Conservation (phyloP, 202 grass and related monocot species). For the Dendrocalamus latiflorus region DNA sequence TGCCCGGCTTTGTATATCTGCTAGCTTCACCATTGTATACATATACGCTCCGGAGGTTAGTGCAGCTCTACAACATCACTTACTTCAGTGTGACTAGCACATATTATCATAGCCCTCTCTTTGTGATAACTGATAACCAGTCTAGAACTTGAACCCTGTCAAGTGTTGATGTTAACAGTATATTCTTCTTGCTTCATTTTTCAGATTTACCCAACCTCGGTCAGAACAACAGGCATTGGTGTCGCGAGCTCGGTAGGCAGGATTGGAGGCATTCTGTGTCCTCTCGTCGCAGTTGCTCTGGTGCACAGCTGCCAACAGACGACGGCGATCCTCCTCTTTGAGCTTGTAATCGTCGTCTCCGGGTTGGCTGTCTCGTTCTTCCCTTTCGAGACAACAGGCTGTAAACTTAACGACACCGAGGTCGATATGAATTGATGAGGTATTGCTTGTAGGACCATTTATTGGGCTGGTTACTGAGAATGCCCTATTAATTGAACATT, state of each 20-base stretch:
- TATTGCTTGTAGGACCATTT: not conserved
- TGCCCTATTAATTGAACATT: not conserved
- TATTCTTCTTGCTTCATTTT: not conserved
- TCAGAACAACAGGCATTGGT: constrained; percentile 74
- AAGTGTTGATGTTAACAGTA: not conserved
- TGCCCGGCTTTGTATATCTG: constrained; percentile 80
- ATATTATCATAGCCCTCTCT: not conserved
- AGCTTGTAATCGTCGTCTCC: constrained; percentile 70
- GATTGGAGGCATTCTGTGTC: constrained; percentile 89
- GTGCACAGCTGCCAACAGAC: constrained; percentile 85
- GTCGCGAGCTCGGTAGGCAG: constrained; percentile 82
- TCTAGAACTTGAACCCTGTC: not conserved
- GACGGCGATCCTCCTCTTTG: constrained; percentile 70
- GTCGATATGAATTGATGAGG: constrained; percentile 42
- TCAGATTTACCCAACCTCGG: constrained; percentile 90
- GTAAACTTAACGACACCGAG: constrained; percentile 62
- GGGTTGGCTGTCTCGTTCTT: constrained; percentile 88
- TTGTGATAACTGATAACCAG: not conserved
- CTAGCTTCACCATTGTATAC: too few relatives aligned
- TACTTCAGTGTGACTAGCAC: not conserved
- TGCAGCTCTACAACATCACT: not conserved
- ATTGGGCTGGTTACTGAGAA: not conserved
- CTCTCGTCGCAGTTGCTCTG: constrained; percentile 78
- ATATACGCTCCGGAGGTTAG: constrained; percentile 95
- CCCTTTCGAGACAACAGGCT: constrained; percentile 80